Evolutionary conservation across 345 rosid species (phyloP).

Genomic region (Pseudoturritis turrita): DNA sequence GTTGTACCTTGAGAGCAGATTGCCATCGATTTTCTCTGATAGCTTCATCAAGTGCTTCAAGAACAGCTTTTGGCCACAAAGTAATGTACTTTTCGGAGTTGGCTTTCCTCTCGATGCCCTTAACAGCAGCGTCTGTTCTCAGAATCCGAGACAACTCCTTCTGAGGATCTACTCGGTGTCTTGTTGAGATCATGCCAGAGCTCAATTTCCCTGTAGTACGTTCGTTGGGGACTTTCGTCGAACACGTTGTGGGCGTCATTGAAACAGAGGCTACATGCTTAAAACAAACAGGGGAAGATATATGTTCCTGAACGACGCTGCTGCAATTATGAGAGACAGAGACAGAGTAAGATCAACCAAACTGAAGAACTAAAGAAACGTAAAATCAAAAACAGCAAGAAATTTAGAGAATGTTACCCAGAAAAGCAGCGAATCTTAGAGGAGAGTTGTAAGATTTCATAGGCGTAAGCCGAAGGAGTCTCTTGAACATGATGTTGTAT

Average conservation of each 20-base stretch:
- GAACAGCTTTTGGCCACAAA: slow-evolving; percentile 80
- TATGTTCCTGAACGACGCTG: slow-evolving; percentile 12
- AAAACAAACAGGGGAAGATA: not conserved
- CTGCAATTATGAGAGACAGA: not conserved
- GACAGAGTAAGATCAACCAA: not conserved
- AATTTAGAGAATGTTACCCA: not conserved
- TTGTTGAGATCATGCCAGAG: slow-evolving; percentile 22
- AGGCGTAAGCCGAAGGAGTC: not conserved
- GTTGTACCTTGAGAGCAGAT: slow-evolving; percentile 62
- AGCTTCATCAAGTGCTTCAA: slow-evolving; percentile 84
- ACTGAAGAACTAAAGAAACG: not conserved
- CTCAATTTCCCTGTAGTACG: slow-evolving; percentile 5
- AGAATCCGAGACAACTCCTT: slow-evolving; percentile 61
- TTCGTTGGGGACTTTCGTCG: slow-evolving; percentile 36
- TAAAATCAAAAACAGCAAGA: not conserved
- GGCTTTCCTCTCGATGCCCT: slow-evolving; percentile 64
- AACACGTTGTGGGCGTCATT: slow-evolving; percentile 25
- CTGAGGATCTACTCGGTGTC: slow-evolving; percentile 41
- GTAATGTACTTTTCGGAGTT: slow-evolving; percentile 61
- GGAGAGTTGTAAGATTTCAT: not conserved
- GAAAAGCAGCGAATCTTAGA: not conserved
- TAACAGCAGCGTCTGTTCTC: slow-evolving; percentile 63
- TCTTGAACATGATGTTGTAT: not conserved
- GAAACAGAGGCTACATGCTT: slow-evolving; percentile 13
- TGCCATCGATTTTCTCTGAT: slow-evolving; percentile 49